phyloP scores from a whole-genome alignment of 495 filamentous ascomycete genomes.

The Daldinia loculata region DNA sequence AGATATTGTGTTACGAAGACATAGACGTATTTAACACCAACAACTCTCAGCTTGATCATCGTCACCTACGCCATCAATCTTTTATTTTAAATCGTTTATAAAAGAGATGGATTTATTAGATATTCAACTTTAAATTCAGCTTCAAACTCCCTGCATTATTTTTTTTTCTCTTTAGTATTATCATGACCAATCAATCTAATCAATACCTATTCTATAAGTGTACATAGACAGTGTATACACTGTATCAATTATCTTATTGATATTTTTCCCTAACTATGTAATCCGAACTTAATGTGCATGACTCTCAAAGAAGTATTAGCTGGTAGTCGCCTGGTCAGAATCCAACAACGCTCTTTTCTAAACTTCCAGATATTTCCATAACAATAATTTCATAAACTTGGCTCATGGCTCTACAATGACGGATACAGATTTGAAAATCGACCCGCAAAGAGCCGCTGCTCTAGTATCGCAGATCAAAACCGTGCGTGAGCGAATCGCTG shows the following conservation, averaged over 20 bases:
- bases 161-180: neutral
- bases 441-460: constrained; percentile 58
- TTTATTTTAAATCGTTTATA: neutral
- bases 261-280: constrained; percentile 7
- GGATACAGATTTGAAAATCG: constrained; percentile 60
- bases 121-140: neutral
- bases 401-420: constrained; percentile 45
- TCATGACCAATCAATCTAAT: no score
- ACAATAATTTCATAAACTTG: neutral
- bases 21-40: neutral
- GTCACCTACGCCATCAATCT: neutral
- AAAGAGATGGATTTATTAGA: neutral
- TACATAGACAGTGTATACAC: constrained; percentile 32
- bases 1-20: neutral
- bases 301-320: neutral
- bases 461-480: constrained; percentile 57
- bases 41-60: neutral
- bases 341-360: no score
- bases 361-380: neutral
- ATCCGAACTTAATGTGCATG: neutral
- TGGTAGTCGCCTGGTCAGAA: neutral
- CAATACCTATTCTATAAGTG: neutral
- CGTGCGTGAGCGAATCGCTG: constrained; percentile 56
- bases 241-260: constrained; percentile 16
- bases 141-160: neutral